These are phyloP conservation scores for Trametes cingulata DNA, from an alignment of 768 basidiomycete genomes.

Conservation along the genomic window DNA sequence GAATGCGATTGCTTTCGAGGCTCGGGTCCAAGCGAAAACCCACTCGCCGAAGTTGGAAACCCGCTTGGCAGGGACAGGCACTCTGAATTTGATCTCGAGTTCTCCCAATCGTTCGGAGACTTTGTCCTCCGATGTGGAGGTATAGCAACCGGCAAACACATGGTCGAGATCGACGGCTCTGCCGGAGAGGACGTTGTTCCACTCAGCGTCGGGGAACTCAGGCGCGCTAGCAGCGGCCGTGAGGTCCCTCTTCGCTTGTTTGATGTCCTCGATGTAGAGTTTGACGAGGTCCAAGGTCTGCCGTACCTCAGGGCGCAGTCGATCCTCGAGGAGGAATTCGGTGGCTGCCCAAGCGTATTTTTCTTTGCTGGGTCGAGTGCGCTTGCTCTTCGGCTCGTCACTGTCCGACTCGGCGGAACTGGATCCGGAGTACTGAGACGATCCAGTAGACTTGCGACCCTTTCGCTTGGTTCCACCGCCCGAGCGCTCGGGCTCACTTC, in stretches of 20 bases:
- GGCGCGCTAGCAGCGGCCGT: conserved; percentile 4
- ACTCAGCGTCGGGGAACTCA: conserved; percentile 30
- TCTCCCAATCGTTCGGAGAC: conserved; percentile 20
- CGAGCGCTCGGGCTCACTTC: background rate
- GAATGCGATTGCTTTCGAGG: conserved; percentile 23
- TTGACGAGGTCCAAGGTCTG: background rate
- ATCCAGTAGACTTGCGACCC: background rate
- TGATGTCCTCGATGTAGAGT: conserved; percentile 9
- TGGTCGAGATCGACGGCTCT: conserved; percentile 32
- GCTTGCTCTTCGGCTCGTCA: background rate
- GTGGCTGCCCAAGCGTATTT: background rate
- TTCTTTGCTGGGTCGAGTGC: background rate
- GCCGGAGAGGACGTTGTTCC: conserved; percentile 31
- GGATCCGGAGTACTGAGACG: background rate
- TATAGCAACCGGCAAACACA: conserved; percentile 26
- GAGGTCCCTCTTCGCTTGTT: conserved; percentile 3
- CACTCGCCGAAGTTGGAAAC: conserved; percentile 28
- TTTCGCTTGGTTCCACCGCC: background rate
- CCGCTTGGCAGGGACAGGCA: conserved; percentile 13
- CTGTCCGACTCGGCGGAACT: background rate
- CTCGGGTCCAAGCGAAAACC: conserved; percentile 26
- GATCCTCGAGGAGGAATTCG: background rate
- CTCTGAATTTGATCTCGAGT: conserved; percentile 18
- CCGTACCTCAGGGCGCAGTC: background rate
- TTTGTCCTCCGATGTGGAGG: conserved; percentile 13